Evolutionary conservation across 116 monocot genomes (phyloP), one percentile per base, ranked within the genome.

Genomic region (Iris pallida): DNA sequence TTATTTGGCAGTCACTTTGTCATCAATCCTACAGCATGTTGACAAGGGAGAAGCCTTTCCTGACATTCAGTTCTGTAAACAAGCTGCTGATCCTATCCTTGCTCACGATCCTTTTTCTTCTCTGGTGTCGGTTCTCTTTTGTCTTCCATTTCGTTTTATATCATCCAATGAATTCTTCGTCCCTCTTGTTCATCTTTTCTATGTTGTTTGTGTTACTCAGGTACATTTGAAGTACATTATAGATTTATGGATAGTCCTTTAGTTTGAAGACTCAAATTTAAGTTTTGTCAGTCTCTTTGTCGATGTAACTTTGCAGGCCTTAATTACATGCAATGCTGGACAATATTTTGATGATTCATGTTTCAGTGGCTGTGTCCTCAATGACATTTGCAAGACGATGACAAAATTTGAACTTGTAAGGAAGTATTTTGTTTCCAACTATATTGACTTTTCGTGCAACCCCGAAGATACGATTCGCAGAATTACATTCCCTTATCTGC

Each of bases 141-240:
- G 86, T 76, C 90, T 99, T 68, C 99, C 99, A 45, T 59, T 48
- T 45, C 84, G 80, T 63, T 93, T 88, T 81, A 65, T 85, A 45
- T 78, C 78, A 54, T 93, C 88, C 7, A 48, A 20, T 7, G 86
- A 90, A 78, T 80, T 75, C 47, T 88, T 93, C 51, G 55, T 80
- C n/a, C 67, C 99, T 66, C 77, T 99, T 45, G 86, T 99, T 40
- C 90, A 99, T 72, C 82, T 99, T 19, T 99, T 93, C 90, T 90
- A 99, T 66, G 63, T 55, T 66, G 86, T 90, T 61, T 90, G 76
- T 74, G 74, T 82, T 59, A 64, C 88, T 78, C 97, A 98, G 97
- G 97, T 97, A 80, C 11, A n/a, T 14, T 71, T 47, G 75, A 12
- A 46, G 43, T n/a, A 8, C 43, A 45, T 66, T 8, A 58, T 65